Evolutionary conservation across 192 early-diverging fungal genomes (phyloP).

Genomic region (Spizellomyces punctatus): DNA sequence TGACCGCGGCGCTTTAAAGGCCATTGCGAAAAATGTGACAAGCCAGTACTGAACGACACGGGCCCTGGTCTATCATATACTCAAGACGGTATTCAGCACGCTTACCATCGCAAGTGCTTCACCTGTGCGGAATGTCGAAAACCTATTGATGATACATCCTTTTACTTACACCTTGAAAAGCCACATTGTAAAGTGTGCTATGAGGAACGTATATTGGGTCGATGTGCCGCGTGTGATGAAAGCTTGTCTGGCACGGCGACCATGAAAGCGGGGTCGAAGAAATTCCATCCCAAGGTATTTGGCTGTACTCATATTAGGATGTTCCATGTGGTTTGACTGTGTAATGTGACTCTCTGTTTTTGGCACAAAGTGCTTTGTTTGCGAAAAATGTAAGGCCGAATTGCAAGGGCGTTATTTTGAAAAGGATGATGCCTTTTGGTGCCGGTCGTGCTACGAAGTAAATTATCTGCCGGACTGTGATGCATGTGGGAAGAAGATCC

Average conservation of each 20-base stretch:
- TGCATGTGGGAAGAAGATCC: constrained; percentile 17
- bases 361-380: constrained; percentile 27
- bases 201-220: constrained; percentile 18
- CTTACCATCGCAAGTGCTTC: constrained; percentile 29
- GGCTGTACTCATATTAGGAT: neutral
- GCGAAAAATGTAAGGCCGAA: constrained; percentile 23
- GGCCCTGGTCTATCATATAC: constrained; percentile 35
- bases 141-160: constrained; percentile 17
- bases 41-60: constrained; percentile 26
- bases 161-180: constrained; percentile 28
- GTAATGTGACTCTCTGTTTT: neutral
- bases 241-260: constrained; percentile 5
- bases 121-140: constrained; percentile 17
- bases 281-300: constrained; percentile 31
- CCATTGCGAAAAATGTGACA: constrained; percentile 26
- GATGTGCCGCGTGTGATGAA: constrained; percentile 22
- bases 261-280: constrained; percentile 26
- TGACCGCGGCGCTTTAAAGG: constrained; percentile 10
- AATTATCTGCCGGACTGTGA: constrained; percentile 20
- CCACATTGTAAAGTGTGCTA: constrained; percentile 23
- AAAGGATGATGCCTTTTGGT: constrained; percentile 14
- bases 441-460: constrained; percentile 22
- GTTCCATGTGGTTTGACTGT: neutral
- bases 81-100: constrained; percentile 22
- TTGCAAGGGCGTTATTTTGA: constrained; percentile 31